Percentiles rank a stretch among this genome's conserved stretches.
These are phyloP conservation scores for Acorus calamus DNA, from an alignment of 106 monocot genomes.

Conservation along the genomic window DNA sequence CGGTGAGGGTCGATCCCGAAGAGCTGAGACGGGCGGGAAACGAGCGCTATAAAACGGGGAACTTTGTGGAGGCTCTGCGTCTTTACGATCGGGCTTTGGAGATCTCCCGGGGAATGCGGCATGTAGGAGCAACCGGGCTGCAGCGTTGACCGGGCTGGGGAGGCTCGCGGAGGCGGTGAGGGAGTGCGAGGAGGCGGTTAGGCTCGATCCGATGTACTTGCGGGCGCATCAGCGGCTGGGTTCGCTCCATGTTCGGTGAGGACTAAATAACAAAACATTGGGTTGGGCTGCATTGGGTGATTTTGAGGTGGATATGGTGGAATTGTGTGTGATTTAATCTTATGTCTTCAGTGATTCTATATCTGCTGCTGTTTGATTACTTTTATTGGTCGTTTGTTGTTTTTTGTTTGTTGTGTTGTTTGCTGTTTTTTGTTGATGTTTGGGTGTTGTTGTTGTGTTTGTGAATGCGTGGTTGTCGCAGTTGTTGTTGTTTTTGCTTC, in stretches of 20 bases:
- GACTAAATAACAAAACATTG: not conserved
- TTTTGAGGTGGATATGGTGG: no score
- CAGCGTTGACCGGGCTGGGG: constrained; percentile 53
- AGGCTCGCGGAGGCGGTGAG: constrained; percentile 48
- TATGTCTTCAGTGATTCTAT: no score
- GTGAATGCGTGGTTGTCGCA: no score
- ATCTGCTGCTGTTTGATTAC: no score
- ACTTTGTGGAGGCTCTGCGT: constrained; percentile 46
- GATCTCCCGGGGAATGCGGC: constrained; percentile 55
- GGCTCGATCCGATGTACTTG: constrained; percentile 35
- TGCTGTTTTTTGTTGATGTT: no score
- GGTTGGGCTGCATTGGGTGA: no score
- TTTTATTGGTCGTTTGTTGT: no score
- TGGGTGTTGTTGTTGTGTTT: no score
- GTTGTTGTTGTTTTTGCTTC: no score
- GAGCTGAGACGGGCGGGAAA: constrained; percentile 59
- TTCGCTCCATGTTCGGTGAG: constrained; percentile 45
- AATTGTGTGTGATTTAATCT: no score
- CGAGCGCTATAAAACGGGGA: constrained; percentile 57
- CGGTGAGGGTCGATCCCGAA: constrained; percentile 27
- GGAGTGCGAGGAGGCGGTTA: constrained; percentile 52
- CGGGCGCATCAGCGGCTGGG: constrained; percentile 50
- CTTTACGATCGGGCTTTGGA: constrained; percentile 47
- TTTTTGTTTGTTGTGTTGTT: no score
- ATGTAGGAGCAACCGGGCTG: constrained; percentile 58